A percentile compares a stretch with the other conserved stretches of the same genome.
Evolutionary conservation across 2,329 filamentous ascomycete species (phyloP).

Genomic region (Ophioceras dolichostomum): DNA sequence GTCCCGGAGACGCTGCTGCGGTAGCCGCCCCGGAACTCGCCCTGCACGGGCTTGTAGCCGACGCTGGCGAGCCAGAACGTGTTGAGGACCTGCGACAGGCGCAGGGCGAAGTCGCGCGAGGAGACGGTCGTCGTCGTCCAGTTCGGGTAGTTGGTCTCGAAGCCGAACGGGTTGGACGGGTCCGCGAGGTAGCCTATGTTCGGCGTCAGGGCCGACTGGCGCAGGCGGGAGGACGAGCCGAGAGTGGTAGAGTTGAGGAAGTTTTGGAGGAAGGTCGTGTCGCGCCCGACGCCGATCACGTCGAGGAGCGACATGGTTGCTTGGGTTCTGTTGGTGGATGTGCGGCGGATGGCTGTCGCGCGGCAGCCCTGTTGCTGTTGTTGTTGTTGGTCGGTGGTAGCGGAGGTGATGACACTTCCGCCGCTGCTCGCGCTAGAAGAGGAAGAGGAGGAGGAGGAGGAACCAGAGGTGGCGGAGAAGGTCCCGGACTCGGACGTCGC

Average conservation of each 20-base stretch:
- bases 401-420: neutral
- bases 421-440: neutral
- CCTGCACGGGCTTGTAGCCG: neutral
- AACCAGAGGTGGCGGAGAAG: neutral
- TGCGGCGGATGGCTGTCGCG: slow-evolving; percentile 3
- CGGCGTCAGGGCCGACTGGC: neutral
- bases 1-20: neutral
- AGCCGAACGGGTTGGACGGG: slow-evolving; percentile 1
- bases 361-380: slow-evolving; percentile 3
- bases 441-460: neutral
- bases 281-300: neutral
- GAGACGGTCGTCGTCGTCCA: neutral
- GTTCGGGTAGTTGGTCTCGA: neutral
- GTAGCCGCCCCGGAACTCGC: neutral
- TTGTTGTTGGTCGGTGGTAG: too few species aligned
- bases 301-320: slow-evolving; percentile 4
- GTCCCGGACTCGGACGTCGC: neutral
- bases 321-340: neutral
- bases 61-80: neutral
- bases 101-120: neutral
- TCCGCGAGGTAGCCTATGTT: slow-evolving; percentile 3
- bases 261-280: neutral
- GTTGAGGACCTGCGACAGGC: slow-evolving; percentile 6
- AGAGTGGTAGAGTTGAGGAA: neutral
- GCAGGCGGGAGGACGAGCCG: neutral